Percentiles rank a stretch among this genome's conserved stretches.
These are phyloP conservation scores for Phytopythium vexans DNA, from an alignment of 352 stramenopile genomes.

Conservation along the genomic window DNA sequence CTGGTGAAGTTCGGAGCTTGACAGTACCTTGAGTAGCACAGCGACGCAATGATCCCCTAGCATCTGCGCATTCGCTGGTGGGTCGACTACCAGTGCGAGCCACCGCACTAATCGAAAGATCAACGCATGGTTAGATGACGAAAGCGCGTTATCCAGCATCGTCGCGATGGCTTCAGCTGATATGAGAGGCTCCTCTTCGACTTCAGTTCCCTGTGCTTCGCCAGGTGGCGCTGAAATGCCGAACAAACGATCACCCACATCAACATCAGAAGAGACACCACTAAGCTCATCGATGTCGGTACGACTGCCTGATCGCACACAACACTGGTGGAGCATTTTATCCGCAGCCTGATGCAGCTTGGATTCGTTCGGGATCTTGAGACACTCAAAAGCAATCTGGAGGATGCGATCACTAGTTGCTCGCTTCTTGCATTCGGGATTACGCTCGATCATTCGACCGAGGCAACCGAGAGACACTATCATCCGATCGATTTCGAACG, in stretches of 20 bases:
- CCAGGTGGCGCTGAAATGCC: not conserved
- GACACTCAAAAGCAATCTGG: conserved; percentile 35
- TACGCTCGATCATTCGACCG: conserved; percentile 46
- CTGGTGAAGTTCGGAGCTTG: conserved; percentile 7
- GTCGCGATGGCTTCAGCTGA: conserved; percentile 25
- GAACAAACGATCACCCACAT: too few relatives aligned
- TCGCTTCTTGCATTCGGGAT: conserved; percentile 31
- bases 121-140: conserved; percentile 8
- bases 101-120: conserved; percentile 54
- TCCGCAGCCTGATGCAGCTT: conserved; percentile 50
- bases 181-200: conserved; percentile 29
- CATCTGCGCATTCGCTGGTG: conserved; percentile 29
- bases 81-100: conserved; percentile 39
- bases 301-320: not conserved
- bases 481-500: conserved; percentile 26
- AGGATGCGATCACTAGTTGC: conserved; percentile 34
- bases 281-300: too few relatives aligned
- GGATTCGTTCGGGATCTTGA: conserved; percentile 24
- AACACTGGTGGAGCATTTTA: conserved; percentile 58
- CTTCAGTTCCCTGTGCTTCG: not conserved
- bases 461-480: conserved; percentile 38
- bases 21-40: conserved; percentile 33
- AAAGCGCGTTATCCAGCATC: conserved; percentile 26
- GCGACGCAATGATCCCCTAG: conserved; percentile 34
- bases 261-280: too few relatives aligned